These are phyloP conservation scores for Escovopsis sp. DNA, from an alignment of 2,329 filamentous ascomycete species.

Conservation along the genomic window DNA sequence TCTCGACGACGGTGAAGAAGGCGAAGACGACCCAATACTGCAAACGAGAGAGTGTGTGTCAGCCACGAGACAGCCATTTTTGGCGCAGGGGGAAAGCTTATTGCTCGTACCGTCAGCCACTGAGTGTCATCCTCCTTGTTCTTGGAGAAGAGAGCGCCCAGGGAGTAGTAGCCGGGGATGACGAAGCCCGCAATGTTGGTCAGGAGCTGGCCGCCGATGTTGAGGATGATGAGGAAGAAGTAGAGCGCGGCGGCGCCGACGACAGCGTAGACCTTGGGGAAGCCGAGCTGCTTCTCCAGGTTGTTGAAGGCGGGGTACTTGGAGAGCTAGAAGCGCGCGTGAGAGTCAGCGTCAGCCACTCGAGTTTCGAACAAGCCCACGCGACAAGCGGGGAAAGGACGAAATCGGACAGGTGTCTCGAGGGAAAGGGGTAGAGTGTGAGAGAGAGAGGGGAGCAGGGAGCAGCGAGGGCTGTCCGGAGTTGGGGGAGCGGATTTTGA, in stretches of 20 bases:
- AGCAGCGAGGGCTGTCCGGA: too few relatives aligned
- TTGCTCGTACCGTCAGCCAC: slow-evolving; percentile 50
- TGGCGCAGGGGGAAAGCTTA: not conserved
- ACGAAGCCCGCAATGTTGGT: slow-evolving; percentile 77
- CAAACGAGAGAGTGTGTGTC: slow-evolving; percentile 10
- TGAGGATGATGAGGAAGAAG: slow-evolving; percentile 87
- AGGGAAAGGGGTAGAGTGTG: too few relatives aligned
- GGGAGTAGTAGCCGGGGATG: slow-evolving; percentile 72
- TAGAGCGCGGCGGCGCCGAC: slow-evolving; percentile 65
- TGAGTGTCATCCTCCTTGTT: slow-evolving; percentile 68
- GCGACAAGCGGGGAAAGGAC: not conserved
- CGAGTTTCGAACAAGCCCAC: not conserved
- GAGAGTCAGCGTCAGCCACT: slow-evolving; percentile 12
- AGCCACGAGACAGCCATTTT: slow-evolving; percentile 12
- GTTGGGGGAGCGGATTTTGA: slow-evolving; percentile 6
- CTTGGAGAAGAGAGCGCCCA: slow-evolving; percentile 58
- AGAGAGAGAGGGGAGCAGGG: not conserved
- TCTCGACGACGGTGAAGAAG: slow-evolving; percentile 71
- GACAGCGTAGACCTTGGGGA: slow-evolving; percentile 74
- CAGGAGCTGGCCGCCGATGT: slow-evolving; percentile 75
- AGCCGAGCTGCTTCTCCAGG: slow-evolving; percentile 67
- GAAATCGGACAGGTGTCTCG: too few relatives aligned
- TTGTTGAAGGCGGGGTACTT: slow-evolving; percentile 75
- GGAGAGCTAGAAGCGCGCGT: slow-evolving; percentile 44
- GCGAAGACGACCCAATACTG: slow-evolving; percentile 82